A percentile compares a stretch with the other conserved stretches of the same genome.
phyloP scores from a whole-genome alignment of 257 asterid genomes.

The Parsonsia alboflavescens region DNA sequence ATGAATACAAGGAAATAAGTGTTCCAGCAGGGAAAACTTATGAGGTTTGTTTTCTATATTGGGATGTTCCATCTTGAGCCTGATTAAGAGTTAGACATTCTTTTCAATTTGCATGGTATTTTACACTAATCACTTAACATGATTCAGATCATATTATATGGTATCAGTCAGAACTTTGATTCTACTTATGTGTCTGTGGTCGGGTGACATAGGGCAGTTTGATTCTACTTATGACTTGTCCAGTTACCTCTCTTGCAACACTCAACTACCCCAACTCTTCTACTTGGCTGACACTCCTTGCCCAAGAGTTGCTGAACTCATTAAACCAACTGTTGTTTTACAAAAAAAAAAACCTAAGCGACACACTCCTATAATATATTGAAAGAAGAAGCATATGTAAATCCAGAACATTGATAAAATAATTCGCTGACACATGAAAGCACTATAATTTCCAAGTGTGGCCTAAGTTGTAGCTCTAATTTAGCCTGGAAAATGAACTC shows the following conservation, averaged over 20 bases:
- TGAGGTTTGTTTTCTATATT: slow-evolving; percentile 57
- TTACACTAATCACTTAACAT: background rate
- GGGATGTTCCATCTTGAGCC: background rate
- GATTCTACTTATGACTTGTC: background rate
- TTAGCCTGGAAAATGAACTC: background rate
- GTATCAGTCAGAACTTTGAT: background rate
- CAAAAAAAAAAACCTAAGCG: background rate
- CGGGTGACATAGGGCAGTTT: background rate
- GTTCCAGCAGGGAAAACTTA: slow-evolving; percentile 73
- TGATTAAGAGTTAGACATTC: slow-evolving; percentile 3
- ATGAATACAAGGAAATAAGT: slow-evolving; percentile 71
- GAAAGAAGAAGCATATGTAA: background rate
- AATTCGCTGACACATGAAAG: background rate
- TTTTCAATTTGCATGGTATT: background rate
- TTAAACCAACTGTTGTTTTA: background rate
- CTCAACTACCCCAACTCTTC: background rate
- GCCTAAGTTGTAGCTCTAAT: background rate
- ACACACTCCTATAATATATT: background rate
- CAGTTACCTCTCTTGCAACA: background rate
- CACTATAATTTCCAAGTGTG: background rate
- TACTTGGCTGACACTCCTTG: background rate
- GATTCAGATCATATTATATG: background rate
- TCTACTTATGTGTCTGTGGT: background rate
- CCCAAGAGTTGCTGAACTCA: background rate
- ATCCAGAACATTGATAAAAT: background rate